These are phyloP conservation scores for Lentinula aciculospora DNA, from an alignment of 768 basidiomycete species.

Conservation along the genomic window DNA sequence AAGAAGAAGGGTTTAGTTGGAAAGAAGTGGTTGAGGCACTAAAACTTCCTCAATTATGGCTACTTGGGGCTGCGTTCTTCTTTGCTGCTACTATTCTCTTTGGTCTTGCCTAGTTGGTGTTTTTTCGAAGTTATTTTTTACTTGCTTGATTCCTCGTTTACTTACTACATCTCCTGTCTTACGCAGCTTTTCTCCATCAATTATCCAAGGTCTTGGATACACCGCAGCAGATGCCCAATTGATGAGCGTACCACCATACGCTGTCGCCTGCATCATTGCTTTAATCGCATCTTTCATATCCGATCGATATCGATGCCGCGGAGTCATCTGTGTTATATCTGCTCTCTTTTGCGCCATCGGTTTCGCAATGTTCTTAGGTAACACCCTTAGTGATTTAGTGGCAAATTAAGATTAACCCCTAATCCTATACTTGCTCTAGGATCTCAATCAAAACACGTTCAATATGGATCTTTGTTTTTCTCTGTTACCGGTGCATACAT, in stretches of 20 bases:
- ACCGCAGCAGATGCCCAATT: constrained; percentile 49
- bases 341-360: constrained; percentile 26
- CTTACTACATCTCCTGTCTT: too few species aligned
- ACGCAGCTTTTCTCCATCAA: constrained; percentile 71
- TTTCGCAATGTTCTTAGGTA: constrained; percentile 33
- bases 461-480: constrained; percentile 55
- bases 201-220: constrained; percentile 61
- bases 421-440: constrained; percentile 15
- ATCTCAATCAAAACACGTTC: constrained; percentile 30
- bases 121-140: not conserved
- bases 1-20: not conserved
- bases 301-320: constrained; percentile 21
- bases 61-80: not conserved
- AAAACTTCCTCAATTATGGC: not conserved
- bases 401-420: too few species aligned
- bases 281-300: constrained; percentile 18
- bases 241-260: constrained; percentile 58
- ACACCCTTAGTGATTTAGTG: not conserved
- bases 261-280: constrained; percentile 35
- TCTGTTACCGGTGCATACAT: constrained; percentile 47
- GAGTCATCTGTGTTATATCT: constrained; percentile 22
- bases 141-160: too few species aligned
- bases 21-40: not conserved
- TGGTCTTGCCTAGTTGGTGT: constrained; percentile 40
- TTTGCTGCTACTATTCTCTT: constrained; percentile 25